Conservation (phyloP, 495 filamentous ascomycete species). For the Sporormia fimetaria region DNA sequence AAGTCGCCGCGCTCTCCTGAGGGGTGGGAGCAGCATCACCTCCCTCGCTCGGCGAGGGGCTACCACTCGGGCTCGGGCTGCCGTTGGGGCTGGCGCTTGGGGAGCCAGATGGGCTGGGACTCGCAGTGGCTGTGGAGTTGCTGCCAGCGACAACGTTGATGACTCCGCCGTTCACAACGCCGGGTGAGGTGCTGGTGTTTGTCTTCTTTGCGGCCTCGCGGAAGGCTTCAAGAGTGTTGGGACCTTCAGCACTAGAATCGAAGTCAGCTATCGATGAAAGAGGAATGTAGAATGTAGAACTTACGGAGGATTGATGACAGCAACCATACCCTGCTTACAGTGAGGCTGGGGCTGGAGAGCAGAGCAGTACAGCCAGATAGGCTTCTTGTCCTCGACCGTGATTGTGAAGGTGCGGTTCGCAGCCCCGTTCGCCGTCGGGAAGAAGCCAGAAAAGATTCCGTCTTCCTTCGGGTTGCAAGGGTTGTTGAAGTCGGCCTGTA, state of each 20-base stretch:
- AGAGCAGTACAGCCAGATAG: conserved; percentile 30
- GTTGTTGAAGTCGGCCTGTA: conserved; percentile 43
- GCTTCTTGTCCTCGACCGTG: conserved; percentile 22
- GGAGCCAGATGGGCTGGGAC: background rate
- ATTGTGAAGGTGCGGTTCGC: conserved; percentile 25
- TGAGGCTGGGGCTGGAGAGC: conserved; percentile 16
- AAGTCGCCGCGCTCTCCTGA: too few species aligned
- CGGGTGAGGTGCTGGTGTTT: conserved; percentile 9
- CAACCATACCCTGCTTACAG: conserved; percentile 27
- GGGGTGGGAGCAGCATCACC: too few species aligned
- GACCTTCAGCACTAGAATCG: conserved; percentile 1
- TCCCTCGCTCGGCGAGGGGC: too few species aligned
- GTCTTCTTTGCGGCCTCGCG: conserved; percentile 11
- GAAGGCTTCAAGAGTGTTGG: conserved; percentile 23
- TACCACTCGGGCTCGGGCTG: too few species aligned
- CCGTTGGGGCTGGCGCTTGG: too few species aligned
- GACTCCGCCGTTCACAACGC: background rate
- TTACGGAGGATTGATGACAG: conserved; percentile 28
- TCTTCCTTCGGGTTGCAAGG: conserved; percentile 45
- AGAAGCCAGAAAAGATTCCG: conserved; percentile 24
- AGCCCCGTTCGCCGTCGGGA: too few species aligned
- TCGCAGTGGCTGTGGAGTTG: too few species aligned
- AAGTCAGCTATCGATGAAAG: background rate
- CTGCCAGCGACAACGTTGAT: too few species aligned
- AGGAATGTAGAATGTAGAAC: background rate